These are phyloP conservation scores for Suhomyces kilbournensis DNA, from an alignment of 805 yeast species.

Conservation along the genomic window DNA sequence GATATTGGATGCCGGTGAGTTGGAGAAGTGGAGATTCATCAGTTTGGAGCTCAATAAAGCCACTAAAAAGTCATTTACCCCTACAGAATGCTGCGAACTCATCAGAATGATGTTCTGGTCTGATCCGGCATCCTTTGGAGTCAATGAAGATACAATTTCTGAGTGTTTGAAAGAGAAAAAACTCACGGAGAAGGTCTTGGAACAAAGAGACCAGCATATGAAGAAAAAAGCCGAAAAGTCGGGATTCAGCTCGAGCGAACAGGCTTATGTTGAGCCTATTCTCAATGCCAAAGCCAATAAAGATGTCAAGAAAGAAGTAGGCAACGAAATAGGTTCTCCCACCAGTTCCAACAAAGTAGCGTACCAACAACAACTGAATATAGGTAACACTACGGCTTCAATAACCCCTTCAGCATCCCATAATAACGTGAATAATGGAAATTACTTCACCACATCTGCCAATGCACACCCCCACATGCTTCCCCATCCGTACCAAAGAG, in stretches of 20 bases:
- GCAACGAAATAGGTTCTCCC: conserved; percentile 1
- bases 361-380: conserved; percentile 1
- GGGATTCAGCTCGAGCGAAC: conserved; percentile 4
- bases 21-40: conserved; percentile 67
- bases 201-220: conserved; percentile 15
- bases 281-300: conserved; percentile 3
- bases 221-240: conserved; percentile 8
- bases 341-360: background rate
- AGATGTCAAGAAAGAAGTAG: conserved; percentile 5
- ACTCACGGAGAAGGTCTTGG: conserved; percentile 31
- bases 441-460: conserved; percentile 4
- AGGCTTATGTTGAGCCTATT: conserved; percentile 10
- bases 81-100: conserved; percentile 54
- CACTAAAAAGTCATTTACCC: conserved; percentile 50
- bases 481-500: conserved; percentile 10
- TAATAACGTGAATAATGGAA: background rate
- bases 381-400: background rate
- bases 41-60: conserved; percentile 57
- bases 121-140: conserved; percentile 57
- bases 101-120: conserved; percentile 51
- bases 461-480: conserved; percentile 7
- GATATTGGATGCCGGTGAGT: conserved; percentile 65
- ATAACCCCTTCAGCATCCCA: conserved; percentile 1
- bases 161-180: conserved; percentile 39
- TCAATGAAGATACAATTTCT: conserved; percentile 43